These are phyloP conservation scores for Ustilago curta DNA, from an alignment of 1,284 basidiomycete species.

Conservation along the genomic window DNA sequence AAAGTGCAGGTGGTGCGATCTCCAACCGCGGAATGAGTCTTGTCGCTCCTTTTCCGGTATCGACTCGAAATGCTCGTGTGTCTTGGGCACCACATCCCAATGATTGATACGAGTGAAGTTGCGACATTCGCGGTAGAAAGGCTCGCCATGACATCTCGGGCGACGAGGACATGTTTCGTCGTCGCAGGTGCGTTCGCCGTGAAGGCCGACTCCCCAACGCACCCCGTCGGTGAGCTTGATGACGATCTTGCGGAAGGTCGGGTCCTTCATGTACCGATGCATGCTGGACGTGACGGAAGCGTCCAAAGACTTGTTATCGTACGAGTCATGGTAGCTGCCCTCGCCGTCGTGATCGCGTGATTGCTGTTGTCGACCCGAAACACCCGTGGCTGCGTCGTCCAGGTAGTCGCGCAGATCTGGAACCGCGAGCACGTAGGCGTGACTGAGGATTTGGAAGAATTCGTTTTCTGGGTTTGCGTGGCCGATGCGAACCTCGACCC, in stretches of 20 bases:
- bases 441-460: slow-evolving; percentile 84
- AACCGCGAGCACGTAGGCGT: slow-evolving; percentile 72
- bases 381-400: slow-evolving; percentile 72
- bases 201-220: slow-evolving; percentile 88
- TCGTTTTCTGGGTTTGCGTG: slow-evolving; percentile 82
- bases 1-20: slow-evolving; percentile 93
- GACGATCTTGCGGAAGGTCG: slow-evolving; percentile 60
- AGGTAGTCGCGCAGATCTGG: slow-evolving; percentile 71
- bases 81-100: slow-evolving; percentile 79
- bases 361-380: slow-evolving; percentile 5
- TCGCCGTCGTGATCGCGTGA: slow-evolving; percentile 22
- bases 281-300: slow-evolving; percentile 34
- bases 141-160: slow-evolving; percentile 74
- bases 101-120: slow-evolving; percentile 86
- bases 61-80: slow-evolving; percentile 71
- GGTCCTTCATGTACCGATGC: slow-evolving; percentile 58
- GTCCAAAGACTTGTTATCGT: slow-evolving; percentile 32
- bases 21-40: slow-evolving; percentile 89
- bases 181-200: slow-evolving; percentile 85
- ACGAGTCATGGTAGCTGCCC: slow-evolving; percentile 32
- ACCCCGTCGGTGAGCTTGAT: slow-evolving; percentile 84
- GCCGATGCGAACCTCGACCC: slow-evolving; percentile 80
- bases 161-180: slow-evolving; percentile 74
- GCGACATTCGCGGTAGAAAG: slow-evolving; percentile 84
- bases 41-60: slow-evolving; percentile 56